Base-by-base conservation (phyloP, 202 grass and related monocot species). In the Setaria viridis region DNA sequence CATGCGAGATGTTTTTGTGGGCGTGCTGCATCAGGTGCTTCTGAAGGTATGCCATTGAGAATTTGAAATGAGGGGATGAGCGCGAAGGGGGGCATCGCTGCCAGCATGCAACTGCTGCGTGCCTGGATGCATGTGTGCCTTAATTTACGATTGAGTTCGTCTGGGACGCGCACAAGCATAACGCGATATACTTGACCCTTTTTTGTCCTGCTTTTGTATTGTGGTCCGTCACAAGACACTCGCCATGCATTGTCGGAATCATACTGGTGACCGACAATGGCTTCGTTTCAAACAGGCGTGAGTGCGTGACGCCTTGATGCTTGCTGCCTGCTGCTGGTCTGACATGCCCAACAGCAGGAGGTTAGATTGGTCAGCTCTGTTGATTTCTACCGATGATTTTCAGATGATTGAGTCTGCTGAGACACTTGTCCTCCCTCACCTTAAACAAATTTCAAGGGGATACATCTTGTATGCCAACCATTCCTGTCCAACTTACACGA, bases 401-500 rank as follows among this genome's bases (percentile, higher is more conserved):
- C 72, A 58, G 53, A 19, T 37, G 20, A 57, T 62, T 2, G 25
- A 30, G 4, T 11, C 29, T 35, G 7, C 9, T 1, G 3, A 6
- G 33, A 9, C 50, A 12, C 10, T n/a, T 77, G 54, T 8, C 34
- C 33, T 39, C 30, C 15, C 4, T 3, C 32, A 10, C 9, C 33
- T n/a, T 13, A 14, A 37, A 37, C 16, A 74, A 20, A 19, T 4
- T 46, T 48, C 9, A 29, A n/a, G 3, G 25, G 13, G 21, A 25
- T n/a, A 34, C 4, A 33, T 74, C 47, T 37, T 35, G 35, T n/a
- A 1, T 55, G 72, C 50, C 17, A 55, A 39, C 32, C 72, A 75
- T 75, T 56, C 37, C 29, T 74, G 47, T 74, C 70, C 70, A 32
- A 50, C 46, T 51, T 50, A 57, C 50, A 11, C 50, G 50, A 76